Evolutionary conservation across 352 stramenopile species (phyloP).

Genomic region (Paralagenidium karlingii): DNA sequence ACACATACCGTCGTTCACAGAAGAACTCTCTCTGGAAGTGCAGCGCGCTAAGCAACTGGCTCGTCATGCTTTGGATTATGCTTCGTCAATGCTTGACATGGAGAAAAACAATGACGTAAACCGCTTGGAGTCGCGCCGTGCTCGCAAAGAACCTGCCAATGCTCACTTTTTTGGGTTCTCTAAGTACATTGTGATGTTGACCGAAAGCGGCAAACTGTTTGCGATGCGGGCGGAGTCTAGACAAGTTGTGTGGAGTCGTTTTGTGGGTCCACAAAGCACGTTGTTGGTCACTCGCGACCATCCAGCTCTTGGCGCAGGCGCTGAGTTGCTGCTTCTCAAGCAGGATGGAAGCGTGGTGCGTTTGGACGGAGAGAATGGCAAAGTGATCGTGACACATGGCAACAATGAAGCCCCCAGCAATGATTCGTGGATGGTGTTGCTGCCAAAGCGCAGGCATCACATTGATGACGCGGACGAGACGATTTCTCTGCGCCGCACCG

Average conservation of each 20-base stretch:
- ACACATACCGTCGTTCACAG: conserved; percentile 52
- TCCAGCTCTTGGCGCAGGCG: conserved; percentile 48
- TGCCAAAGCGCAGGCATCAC: conserved; percentile 65
- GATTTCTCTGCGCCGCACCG: conserved; percentile 26
- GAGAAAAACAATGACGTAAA: not conserved
- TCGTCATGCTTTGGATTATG: conserved; percentile 27
- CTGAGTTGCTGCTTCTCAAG: conserved; percentile 58
- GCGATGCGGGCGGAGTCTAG: conserved; percentile 65
- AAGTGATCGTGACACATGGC: too few relatives aligned
- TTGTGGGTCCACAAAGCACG: conserved; percentile 51
- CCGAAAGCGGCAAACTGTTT: conserved; percentile 68
- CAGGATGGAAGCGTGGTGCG: conserved; percentile 44
- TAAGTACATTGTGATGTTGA: conserved; percentile 68
- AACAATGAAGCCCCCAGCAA: conserved; percentile 6
- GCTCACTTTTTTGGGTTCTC: conserved; percentile 75
- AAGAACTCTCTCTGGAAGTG: conserved; percentile 53
- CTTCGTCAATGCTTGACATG: conserved; percentile 30
- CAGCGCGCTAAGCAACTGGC: conserved; percentile 37
- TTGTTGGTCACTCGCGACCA: conserved; percentile 71
- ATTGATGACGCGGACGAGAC: conserved; percentile 60
- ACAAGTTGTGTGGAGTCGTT: conserved; percentile 53
- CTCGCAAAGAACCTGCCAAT: conserved; percentile 42
- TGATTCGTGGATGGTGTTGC: conserved; percentile 44
- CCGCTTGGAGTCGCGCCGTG: conserved; percentile 1
- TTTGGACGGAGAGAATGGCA: conserved; percentile 58